These are phyloP conservation scores for Arabidopsis lyrata DNA, from an alignment of 441 rosid species.

Conservation along the genomic window DNA sequence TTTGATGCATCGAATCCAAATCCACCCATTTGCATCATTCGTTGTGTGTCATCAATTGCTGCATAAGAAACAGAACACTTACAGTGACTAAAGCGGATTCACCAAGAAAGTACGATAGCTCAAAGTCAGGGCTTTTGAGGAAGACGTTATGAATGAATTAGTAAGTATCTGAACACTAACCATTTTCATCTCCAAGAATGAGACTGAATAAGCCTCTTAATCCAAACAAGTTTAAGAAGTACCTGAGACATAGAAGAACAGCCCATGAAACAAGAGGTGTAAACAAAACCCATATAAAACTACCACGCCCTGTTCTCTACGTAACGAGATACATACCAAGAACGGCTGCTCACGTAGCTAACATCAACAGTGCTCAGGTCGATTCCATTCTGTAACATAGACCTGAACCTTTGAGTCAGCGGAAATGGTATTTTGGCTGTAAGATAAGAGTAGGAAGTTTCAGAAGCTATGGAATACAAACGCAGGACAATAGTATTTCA, in stretches of 20 bases:
- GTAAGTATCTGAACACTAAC: constrained; percentile 53
- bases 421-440: constrained; percentile 98
- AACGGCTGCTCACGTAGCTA: constrained; percentile 96
- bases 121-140: constrained; percentile 5
- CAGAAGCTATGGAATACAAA: constrained; percentile 11
- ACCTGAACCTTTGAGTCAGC: constrained; percentile 92
- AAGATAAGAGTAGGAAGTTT: constrained; percentile 23
- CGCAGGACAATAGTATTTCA: neutral
- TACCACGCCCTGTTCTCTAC: neutral
- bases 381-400: constrained; percentile 97
- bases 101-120: neutral
- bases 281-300: neutral
- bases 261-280: constrained; percentile 33
- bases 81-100: constrained; percentile 10
- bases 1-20: constrained; percentile 89
- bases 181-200: constrained; percentile 97
- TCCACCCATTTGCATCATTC: constrained; percentile 99
- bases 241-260: constrained; percentile 58
- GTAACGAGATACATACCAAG: constrained; percentile 65
- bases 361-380: constrained; percentile 98
- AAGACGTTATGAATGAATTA: neutral
- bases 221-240: constrained; percentile 96
- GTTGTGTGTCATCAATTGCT: constrained; percentile 89
- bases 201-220: constrained; percentile 95
- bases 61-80: constrained; percentile 44